These are phyloP conservation scores for Abrus precatorius DNA, from an alignment of 306 rosid species.

Conservation along the genomic window DNA sequence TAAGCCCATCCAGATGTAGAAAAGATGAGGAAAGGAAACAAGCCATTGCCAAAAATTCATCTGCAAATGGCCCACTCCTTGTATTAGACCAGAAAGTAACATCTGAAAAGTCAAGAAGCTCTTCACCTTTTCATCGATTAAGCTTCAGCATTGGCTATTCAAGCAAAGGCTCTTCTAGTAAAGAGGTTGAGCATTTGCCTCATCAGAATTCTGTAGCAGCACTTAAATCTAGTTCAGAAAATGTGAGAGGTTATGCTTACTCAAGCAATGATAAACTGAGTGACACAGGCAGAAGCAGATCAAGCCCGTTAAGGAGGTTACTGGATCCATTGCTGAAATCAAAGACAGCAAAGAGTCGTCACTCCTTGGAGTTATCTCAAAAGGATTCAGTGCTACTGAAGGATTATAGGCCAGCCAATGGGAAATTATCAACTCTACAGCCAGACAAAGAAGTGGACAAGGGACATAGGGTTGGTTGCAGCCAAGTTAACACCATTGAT, in stretches of 20 bases:
- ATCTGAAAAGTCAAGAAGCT: slow-evolving; percentile 74
- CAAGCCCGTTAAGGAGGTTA: slow-evolving; percentile 92
- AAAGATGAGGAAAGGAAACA: slow-evolving; percentile 56
- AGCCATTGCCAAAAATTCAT: slow-evolving; percentile 44
- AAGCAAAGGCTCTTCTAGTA: slow-evolving; percentile 64
- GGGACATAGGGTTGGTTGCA: slow-evolving; percentile 65
- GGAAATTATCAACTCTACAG: slow-evolving; percentile 49
- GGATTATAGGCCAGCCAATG: slow-evolving; percentile 55
- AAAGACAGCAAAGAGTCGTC: slow-evolving; percentile 63
- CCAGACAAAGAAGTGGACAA: slow-evolving; percentile 59
- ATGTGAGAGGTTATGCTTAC: slow-evolving; percentile 52
- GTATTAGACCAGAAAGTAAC: slow-evolving; percentile 58
- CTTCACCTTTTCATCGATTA: slow-evolving; percentile 83
- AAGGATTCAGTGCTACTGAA: slow-evolving; percentile 55
- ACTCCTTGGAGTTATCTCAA: slow-evolving; percentile 54
- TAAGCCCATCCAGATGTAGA: slow-evolving; percentile 65
- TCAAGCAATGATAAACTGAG: slow-evolving; percentile 59
- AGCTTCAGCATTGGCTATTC: slow-evolving; percentile 67
- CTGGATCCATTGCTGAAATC: slow-evolving; percentile 86
- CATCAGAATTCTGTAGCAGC: slow-evolving; percentile 54
- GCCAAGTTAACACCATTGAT: slow-evolving; percentile 52
- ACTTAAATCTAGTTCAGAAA: slow-evolving; percentile 57
- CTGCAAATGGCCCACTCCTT: slow-evolving; percentile 50
- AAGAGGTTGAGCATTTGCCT: slow-evolving; percentile 59
- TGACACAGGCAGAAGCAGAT: slow-evolving; percentile 64